Base-by-base conservation (phyloP, 164 flowering plant species). In the Santalum album region DNA sequence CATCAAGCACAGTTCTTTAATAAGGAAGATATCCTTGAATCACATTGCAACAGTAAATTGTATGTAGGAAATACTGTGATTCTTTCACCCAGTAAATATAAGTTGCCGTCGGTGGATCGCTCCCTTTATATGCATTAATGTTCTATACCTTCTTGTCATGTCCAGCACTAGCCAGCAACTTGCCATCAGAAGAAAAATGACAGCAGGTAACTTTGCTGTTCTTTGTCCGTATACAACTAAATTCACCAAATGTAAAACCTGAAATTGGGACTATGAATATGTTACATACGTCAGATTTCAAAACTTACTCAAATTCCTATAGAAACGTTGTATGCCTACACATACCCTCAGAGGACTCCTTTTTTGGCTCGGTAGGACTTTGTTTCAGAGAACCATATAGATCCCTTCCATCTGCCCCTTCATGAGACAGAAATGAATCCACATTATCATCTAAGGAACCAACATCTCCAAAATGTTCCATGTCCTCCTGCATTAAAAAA, bases 111-210 rank as follows among this genome's bases (percentile, higher is more conserved):
- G n/a, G n/a, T n/a, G n/a, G n/a, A n/a, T n/a, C n/a, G n/a, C n/a
- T n/a, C n/a, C 34, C 34, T 29, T 29, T 29, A 29, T 29, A 4
- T 29, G 16, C 17, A 38, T 9, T 38, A 15, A 49, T 24, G 35
- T 53, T 56, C 51, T 54, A n/a, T 63, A 81, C 96, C 96, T 88
- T 88, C 72, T 74, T 85, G 67, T 85, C 96, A 72, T 85, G 92
- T 25, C 96, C 96, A 54, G 88, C 86, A 83, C 86, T 88, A 49
- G 92, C 96, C 25, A 88, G 68, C 51, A 78, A 52, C 68, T 85
- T 85, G 57, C 96, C 96, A 75, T 88, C 90, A 18, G 92, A 85
- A 51, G 96, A 88, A 57, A 87, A 88, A 70, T 88, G 92, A 50
- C 96, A 88, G 78, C 92, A 85, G 55, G 78, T 78, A 57, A 87